Evolutionary conservation across 805 yeast genomes (phyloP).

Genomic region (Candida yuanshanica): DNA sequence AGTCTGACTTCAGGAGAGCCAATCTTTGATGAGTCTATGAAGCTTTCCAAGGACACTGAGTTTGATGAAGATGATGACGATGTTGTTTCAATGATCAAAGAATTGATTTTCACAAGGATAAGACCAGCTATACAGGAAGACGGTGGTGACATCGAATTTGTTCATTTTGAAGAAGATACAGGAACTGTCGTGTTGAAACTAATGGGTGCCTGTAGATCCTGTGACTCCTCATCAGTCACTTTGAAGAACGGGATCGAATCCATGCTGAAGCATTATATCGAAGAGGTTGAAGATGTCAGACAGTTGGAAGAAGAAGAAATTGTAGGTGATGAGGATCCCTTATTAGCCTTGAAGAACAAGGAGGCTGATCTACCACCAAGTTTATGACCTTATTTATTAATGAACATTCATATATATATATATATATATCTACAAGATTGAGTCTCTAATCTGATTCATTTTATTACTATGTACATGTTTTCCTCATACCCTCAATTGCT

Average conservation of each 20-base stretch:
- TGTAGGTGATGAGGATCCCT: conserved; percentile 10
- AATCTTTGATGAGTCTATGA: conserved; percentile 34
- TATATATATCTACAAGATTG: neutral
- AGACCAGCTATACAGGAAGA: conserved; percentile 73
- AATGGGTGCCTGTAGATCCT: conserved; percentile 70
- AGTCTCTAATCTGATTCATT: too few species aligned
- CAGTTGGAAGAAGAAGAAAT: conserved; percentile 38
- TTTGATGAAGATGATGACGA: conserved; percentile 61
- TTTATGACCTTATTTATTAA: conserved; percentile 2
- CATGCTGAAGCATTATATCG: conserved; percentile 65
- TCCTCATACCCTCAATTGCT: neutral
- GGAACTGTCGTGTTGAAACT: conserved; percentile 57
- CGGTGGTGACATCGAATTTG: conserved; percentile 70
- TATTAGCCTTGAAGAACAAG: conserved; percentile 12
- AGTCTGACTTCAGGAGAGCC: conserved; percentile 39
- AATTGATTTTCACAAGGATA: conserved; percentile 61
- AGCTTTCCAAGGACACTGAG: conserved; percentile 31
- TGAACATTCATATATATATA: neutral
- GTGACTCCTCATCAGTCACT: conserved; percentile 61
- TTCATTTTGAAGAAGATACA: conserved; percentile 49
- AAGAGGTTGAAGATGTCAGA: conserved; percentile 56
- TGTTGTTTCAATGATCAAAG: conserved; percentile 60
- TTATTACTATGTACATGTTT: neutral
- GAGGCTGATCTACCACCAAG: conserved; percentile 16
- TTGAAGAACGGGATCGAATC: conserved; percentile 64